Evolutionary conservation across 192 early-diverging fungal genomes (phyloP).

Genomic region (Coemansia sp.): DNA sequence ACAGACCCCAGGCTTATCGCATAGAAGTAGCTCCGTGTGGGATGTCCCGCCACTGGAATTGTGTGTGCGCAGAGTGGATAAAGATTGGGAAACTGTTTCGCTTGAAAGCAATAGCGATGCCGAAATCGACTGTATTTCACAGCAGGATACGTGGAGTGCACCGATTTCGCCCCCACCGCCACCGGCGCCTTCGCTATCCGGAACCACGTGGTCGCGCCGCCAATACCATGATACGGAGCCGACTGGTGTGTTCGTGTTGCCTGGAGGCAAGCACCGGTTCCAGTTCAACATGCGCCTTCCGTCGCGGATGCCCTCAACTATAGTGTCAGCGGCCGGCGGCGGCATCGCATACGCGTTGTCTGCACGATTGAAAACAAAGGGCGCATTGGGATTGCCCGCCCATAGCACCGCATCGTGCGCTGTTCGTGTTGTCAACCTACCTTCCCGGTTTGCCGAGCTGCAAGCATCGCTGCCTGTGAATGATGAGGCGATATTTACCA

Average conservation of each 20-base stretch:
- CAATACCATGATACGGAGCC: background rate
- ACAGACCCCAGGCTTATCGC: background rate
- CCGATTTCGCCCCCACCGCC: conserved; percentile 11
- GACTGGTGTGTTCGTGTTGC: conserved; percentile 17
- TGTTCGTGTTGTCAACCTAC: conserved; percentile 37
- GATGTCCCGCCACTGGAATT: background rate
- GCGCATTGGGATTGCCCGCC: background rate
- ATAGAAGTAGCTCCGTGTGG: background rate
- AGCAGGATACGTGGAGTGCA: conserved; percentile 7
- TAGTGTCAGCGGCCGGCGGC: conserved; percentile 35
- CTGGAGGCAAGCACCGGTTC: conserved; percentile 24
- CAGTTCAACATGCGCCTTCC: conserved; percentile 37
- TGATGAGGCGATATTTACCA: conserved; percentile 38
- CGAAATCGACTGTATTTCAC: background rate
- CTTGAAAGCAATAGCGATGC: conserved; percentile 12
- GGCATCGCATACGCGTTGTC: conserved; percentile 36
- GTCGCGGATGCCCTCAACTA: conserved; percentile 34
- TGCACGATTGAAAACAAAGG: conserved; percentile 17
- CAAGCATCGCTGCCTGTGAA: conserved; percentile 22
- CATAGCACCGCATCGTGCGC: conserved; percentile 10
- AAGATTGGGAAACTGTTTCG: conserved; percentile 17
- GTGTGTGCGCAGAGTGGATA: background rate
- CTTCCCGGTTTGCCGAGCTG: conserved; percentile 18
- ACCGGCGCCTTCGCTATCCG: background rate
- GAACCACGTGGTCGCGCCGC: background rate